These are phyloP conservation scores for Gossypium turneri DNA, from an alignment of 345 rosid genomes.

Conservation along the genomic window DNA sequence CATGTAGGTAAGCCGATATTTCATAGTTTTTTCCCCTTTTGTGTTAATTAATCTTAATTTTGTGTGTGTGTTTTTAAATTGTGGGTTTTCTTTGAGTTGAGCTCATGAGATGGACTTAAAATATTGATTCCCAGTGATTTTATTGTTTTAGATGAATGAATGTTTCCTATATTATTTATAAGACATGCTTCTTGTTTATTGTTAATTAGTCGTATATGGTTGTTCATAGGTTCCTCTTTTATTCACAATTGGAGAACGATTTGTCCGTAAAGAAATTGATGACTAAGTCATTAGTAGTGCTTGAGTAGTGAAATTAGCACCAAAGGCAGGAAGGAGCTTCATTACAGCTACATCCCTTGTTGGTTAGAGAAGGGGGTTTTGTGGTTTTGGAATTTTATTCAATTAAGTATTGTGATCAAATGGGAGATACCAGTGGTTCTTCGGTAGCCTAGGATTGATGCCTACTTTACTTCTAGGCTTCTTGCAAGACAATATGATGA, in stretches of 20 bases:
- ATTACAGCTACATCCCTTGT: not conserved
- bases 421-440: not conserved
- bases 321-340: not conserved
- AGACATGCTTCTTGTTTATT: not conserved
- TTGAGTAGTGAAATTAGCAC: not conserved
- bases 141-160: not conserved
- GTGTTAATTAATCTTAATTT: not conserved
- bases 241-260: not conserved
- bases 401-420: not conserved
- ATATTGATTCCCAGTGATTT: not conserved
- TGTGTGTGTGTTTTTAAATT: not conserved
- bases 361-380: not conserved
- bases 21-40: not conserved
- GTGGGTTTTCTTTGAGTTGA: not conserved
- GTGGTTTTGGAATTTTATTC: not conserved
- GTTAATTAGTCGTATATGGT: not conserved
- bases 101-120: not conserved
- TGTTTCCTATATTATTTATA: not conserved
- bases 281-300: not conserved
- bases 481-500: not conserved
- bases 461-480: not conserved
- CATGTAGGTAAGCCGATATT: constrained; percentile 43
- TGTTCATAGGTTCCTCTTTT: not conserved
- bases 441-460: not conserved
- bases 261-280: not conserved